phyloP scores from a whole-genome alignment of 768 basidiomycete species.

The Pleurotus ostreatus region DNA sequence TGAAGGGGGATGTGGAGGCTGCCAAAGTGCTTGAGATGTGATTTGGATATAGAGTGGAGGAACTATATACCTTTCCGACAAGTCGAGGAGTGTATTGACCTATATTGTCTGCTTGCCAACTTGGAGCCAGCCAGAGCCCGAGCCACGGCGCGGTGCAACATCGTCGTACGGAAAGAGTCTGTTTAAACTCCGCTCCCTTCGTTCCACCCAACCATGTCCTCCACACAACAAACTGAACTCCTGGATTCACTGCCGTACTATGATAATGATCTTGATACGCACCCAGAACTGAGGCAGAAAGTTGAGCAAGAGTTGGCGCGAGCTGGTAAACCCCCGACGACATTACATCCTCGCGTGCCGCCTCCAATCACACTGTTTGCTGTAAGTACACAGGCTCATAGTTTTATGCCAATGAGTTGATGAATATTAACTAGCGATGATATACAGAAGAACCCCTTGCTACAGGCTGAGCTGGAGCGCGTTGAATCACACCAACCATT shows the following conservation, averaged over 20 bases:
- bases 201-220: slow-evolving; percentile 16
- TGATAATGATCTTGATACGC: slow-evolving; percentile 85
- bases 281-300: slow-evolving; percentile 65
- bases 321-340: slow-evolving; percentile 57
- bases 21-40: background rate
- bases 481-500: slow-evolving; percentile 66
- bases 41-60: background rate
- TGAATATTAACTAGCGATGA: slow-evolving; percentile 8
- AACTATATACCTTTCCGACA: slow-evolving; percentile 41
- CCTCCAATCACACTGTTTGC: slow-evolving; percentile 62
- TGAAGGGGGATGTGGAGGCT: slow-evolving; percentile 79
- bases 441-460: slow-evolving; percentile 58
- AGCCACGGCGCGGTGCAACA: slow-evolving; percentile 6
- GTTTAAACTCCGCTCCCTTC: slow-evolving; percentile 6
- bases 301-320: slow-evolving; percentile 74
- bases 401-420: slow-evolving; percentile 1
- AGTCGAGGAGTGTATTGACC: slow-evolving; percentile 45
- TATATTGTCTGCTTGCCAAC: slow-evolving; percentile 13
- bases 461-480: slow-evolving; percentile 71
- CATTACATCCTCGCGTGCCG: slow-evolving; percentile 71
- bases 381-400: slow-evolving; percentile 46
- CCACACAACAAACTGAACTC: slow-evolving; percentile 28
- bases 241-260: slow-evolving; percentile 93
- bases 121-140: slow-evolving; percentile 8
- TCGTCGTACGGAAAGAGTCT: slow-evolving; percentile 5